Conservation (phyloP, 2,329 filamentous ascomycete species). For the Gremmenia infestans region DNA sequence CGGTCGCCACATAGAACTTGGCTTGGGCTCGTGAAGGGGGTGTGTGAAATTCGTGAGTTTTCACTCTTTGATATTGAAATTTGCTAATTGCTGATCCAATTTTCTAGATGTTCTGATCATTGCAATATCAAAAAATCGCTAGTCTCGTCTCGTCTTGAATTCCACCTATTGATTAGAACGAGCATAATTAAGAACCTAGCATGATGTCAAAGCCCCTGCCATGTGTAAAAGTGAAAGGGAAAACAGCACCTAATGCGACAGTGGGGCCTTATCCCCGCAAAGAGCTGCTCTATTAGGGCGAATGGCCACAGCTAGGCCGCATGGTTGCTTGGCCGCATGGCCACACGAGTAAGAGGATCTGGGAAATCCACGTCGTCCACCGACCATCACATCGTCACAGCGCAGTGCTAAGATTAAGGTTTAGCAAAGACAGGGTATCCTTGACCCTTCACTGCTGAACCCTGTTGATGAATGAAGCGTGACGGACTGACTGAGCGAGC, state of each 20-base stretch:
- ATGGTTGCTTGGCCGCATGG: too few species aligned
- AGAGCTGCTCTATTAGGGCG: not conserved
- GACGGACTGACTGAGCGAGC: not conserved
- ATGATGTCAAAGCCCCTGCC: not conserved
- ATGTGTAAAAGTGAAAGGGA: not conserved
- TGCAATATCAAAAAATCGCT: not conserved
- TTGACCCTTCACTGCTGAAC: not conserved
- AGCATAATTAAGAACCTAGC: not conserved
- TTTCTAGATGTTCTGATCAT: not conserved
- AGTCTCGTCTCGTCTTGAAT: not conserved
- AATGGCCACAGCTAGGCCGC: too few species aligned
- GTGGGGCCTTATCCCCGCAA: not conserved
- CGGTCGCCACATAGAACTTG: not conserved
- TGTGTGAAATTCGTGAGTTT: too few species aligned
- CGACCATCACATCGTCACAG: constrained; percentile 2
- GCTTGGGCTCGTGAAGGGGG: not conserved
- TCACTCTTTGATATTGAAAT: too few species aligned
- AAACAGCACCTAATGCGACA: not conserved
- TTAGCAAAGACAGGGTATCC: constrained; percentile 3
- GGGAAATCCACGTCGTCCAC: not conserved
- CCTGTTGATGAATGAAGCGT: not conserved
- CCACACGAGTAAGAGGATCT: too few species aligned
- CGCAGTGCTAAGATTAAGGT: constrained; percentile 8
- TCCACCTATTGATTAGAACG: not conserved
- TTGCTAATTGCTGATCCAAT: too few species aligned